Conservation (phyloP, 78 protist genomes). For the Carpediemonas membranifera region DNA sequence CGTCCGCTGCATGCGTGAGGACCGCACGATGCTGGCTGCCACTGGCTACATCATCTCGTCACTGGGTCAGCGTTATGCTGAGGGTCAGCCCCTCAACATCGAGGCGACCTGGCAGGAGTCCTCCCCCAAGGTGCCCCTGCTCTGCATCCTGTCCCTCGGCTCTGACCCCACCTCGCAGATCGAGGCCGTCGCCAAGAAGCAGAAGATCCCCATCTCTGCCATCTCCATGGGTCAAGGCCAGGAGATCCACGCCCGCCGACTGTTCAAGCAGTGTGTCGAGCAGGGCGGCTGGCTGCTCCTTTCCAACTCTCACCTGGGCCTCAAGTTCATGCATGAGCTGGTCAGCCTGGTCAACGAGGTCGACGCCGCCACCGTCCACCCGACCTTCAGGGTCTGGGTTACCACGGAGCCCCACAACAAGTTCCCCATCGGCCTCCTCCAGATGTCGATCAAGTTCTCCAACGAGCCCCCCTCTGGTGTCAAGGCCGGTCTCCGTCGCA, state of each 20-base stretch:
- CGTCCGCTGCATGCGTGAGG: slow-evolving; percentile 53
- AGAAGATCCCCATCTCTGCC: slow-evolving; percentile 27
- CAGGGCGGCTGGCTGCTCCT: slow-evolving; percentile 71
- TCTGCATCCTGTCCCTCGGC: slow-evolving; percentile 64
- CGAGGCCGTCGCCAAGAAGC: slow-evolving; percentile 40
- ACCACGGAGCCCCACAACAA: slow-evolving; percentile 54
- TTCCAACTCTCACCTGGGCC: slow-evolving; percentile 74
- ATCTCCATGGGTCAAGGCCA: slow-evolving; percentile 85
- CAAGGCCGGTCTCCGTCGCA: slow-evolving; percentile 51
- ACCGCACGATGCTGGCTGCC: slow-evolving; percentile 50
- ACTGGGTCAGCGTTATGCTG: slow-evolving; percentile 40
- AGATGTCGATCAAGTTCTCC: slow-evolving; percentile 65
- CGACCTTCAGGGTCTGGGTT: slow-evolving; percentile 57
- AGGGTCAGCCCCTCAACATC: slow-evolving; percentile 16
- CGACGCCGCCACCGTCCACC: slow-evolving; percentile 1
- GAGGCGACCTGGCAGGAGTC: slow-evolving; percentile 21
- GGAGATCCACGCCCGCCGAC: slow-evolving; percentile 52
- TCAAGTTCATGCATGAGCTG: slow-evolving; percentile 48
- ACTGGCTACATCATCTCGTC: slow-evolving; percentile 17
- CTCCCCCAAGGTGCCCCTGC: slow-evolving; percentile 37
- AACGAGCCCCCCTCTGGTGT: slow-evolving; percentile 74
- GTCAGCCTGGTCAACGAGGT: slow-evolving; percentile 11
- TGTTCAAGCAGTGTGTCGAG: neutral
- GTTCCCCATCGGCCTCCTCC: slow-evolving; percentile 74
- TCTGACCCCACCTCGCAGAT: slow-evolving; percentile 64